Percentiles rank a stretch among this genome's conserved stretches.
Conservation (phyloP, 2,329 filamentous ascomycete genomes). For the Conoideocrella luteorostrata region DNA sequence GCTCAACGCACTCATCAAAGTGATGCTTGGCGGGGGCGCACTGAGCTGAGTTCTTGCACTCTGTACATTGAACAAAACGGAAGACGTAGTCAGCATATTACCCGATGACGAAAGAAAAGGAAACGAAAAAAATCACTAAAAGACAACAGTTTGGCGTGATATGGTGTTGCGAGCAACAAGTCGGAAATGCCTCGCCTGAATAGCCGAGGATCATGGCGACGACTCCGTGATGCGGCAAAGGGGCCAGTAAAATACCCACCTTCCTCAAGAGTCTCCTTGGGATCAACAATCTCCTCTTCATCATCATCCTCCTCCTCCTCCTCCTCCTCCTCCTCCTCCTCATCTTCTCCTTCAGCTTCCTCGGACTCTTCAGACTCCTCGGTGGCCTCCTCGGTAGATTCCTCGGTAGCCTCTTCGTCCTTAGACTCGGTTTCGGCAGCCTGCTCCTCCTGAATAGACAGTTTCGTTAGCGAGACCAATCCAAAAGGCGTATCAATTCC, state of each 20-base stretch:
- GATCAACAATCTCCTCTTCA: conserved; percentile 79
- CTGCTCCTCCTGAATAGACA: conserved; percentile 28
- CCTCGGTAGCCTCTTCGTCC: conserved; percentile 20
- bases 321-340: conserved; percentile 50
- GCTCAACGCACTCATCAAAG: conserved; percentile 96
- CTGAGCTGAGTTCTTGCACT: conserved; percentile 80
- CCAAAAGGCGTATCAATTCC: no score
- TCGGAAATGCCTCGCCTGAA: not conserved
- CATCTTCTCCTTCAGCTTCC: conserved; percentile 44
- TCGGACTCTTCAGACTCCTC: conserved; percentile 35
- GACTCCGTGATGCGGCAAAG: not conserved
- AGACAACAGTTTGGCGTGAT: not conserved
- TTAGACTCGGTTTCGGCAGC: conserved; percentile 50
- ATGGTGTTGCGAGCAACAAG: not conserved
- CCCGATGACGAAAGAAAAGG: no score
- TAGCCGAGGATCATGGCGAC: conserved; percentile 3
- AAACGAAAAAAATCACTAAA: no score
- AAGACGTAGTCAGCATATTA: no score
- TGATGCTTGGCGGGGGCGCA: conserved; percentile 93
- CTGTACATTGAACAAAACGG: conserved; percentile 44
- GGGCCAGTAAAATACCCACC: conserved; percentile 53
- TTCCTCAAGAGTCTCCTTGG: conserved; percentile 84
- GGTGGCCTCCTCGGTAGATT: conserved; percentile 17
- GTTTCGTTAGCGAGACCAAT: not conserved
- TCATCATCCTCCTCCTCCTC: conserved; percentile 68